phyloP scores from a whole-genome alignment of 768 basidiomycete species.

The Tephrocybe sp. region DNA sequence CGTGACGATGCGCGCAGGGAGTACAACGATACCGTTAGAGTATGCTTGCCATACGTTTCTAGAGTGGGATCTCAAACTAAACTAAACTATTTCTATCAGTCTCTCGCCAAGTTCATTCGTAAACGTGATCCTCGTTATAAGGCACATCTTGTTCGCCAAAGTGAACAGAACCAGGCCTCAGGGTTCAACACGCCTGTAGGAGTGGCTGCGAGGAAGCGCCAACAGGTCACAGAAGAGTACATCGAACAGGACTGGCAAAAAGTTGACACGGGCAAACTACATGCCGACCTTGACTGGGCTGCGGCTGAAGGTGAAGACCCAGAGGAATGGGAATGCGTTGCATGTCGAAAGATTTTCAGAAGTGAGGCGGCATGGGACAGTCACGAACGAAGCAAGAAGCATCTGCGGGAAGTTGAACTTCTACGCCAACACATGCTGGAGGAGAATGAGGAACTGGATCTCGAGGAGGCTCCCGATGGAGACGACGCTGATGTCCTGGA shows the following conservation, averaged over 20 bases:
- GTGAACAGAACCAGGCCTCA: conserved; percentile 31
- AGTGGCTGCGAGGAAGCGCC: conserved; percentile 24
- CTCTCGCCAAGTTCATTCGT: conserved; percentile 70
- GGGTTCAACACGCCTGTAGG: conserved; percentile 30
- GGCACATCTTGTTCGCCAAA: conserved; percentile 54
- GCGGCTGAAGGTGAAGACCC: conserved; percentile 66
- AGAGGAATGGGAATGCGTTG: conserved; percentile 95
- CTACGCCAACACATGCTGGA: conserved; percentile 74
- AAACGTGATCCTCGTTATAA: conserved; percentile 92
- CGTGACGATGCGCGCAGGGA: conserved; percentile 86
- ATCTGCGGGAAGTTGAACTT: conserved; percentile 82
- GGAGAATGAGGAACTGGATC: conserved; percentile 66
- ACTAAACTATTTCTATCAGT: conserved; percentile 37
- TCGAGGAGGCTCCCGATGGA: conserved; percentile 24
- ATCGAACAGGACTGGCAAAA: conserved; percentile 93
- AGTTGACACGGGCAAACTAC: conserved; percentile 39
- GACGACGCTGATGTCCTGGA: conserved; percentile 1
- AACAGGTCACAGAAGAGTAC: conserved; percentile 43
- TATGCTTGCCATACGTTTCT: conserved; percentile 35
- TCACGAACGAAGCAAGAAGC: conserved; percentile 95
- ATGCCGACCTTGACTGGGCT: conserved; percentile 75
- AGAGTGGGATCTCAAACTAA: conserved; percentile 4
- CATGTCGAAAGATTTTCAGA: conserved; percentile 84
- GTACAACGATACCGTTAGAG: conserved; percentile 90
- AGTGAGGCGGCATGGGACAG: conserved; percentile 95